phyloP scores from a whole-genome alignment of 1,284 basidiomycete genomes.

The Heterobasidion occidentale region DNA sequence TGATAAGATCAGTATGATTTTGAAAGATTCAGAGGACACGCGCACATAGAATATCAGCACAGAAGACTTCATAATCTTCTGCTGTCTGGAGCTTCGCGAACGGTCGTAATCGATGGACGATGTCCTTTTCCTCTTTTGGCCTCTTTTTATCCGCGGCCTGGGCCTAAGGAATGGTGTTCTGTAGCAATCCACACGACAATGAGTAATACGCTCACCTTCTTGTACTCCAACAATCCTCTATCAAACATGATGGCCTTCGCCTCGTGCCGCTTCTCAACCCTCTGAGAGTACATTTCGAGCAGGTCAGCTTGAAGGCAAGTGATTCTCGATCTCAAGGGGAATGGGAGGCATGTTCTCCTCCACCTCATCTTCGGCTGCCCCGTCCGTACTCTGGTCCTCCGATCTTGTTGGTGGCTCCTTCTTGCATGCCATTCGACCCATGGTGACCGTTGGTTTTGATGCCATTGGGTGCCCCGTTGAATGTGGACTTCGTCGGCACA shows the following conservation, averaged over 20 bases:
- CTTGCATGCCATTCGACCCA: conserved; percentile 14
- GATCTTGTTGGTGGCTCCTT: conserved; percentile 28
- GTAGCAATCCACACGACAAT: not conserved
- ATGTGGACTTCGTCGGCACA: conserved; percentile 10
- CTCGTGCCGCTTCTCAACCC: conserved; percentile 83
- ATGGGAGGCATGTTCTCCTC: conserved; percentile 63
- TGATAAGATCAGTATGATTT: not conserved
- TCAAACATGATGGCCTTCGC: conserved; percentile 92
- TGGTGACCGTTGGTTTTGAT: conserved; percentile 26
- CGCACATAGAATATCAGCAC: conserved; percentile 85
- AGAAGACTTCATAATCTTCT: conserved; percentile 85
- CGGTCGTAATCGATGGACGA: conserved; percentile 83
- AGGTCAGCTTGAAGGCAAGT: conserved; percentile 87
- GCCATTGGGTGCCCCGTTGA: conserved; percentile 43
- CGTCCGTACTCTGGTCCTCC: conserved; percentile 39
- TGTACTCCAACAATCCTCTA: conserved; percentile 87
- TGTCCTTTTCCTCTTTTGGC: conserved; percentile 87
- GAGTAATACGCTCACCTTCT: conserved; percentile 54
- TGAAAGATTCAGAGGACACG: not conserved
- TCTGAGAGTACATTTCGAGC: conserved; percentile 89
- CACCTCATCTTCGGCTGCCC: conserved; percentile 16
- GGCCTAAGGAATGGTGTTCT: conserved; percentile 44
- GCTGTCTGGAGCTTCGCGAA: conserved; percentile 91
- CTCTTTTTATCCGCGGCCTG: conserved; percentile 88
- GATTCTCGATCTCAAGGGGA: conserved; percentile 85